A percentile compares a stretch with the other conserved stretches of the same genome.
phyloP scores from a whole-genome alignment of 495 filamentous ascomycete species.

The Neurospora sp. region DNA sequence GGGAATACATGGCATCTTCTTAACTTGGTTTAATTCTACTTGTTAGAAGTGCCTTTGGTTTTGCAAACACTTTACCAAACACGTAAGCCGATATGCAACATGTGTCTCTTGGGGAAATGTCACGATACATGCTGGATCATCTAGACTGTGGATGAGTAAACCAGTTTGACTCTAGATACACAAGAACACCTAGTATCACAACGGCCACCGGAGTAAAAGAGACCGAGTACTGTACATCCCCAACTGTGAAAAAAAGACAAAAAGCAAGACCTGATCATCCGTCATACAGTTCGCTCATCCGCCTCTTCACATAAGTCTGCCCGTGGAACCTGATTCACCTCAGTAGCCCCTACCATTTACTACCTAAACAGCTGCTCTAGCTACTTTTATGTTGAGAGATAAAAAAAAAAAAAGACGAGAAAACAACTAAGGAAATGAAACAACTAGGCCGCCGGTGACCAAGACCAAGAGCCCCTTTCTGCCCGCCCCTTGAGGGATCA shows the following conservation, averaged over 20 bases:
- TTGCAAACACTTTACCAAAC: too few relatives aligned
- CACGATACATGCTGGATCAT: background rate
- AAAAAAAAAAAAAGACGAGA: background rate
- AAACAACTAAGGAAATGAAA: background rate
- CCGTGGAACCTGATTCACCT: background rate
- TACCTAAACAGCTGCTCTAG: background rate
- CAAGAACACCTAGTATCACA: background rate
- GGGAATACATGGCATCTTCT: background rate
- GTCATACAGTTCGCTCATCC: background rate
- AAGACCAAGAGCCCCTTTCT: background rate
- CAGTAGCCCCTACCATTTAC: background rate
- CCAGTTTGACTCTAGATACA: background rate
- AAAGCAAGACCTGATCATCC: background rate
- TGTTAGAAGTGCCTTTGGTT: background rate
- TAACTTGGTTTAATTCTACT: background rate
- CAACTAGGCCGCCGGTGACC: background rate
- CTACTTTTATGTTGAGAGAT: background rate
- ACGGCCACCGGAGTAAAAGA: background rate
- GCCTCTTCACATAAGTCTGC: background rate
- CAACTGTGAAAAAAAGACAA: background rate
- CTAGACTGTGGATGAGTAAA: background rate
- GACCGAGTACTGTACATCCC: background rate
- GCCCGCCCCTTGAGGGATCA: background rate
- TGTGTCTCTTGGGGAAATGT: background rate
- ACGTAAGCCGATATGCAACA: background rate